Percentiles rank a stretch among this genome's conserved stretches.
Evolutionary conservation across 306 rosid species (phyloP).

Genomic region (Prosopis cineraria): DNA sequence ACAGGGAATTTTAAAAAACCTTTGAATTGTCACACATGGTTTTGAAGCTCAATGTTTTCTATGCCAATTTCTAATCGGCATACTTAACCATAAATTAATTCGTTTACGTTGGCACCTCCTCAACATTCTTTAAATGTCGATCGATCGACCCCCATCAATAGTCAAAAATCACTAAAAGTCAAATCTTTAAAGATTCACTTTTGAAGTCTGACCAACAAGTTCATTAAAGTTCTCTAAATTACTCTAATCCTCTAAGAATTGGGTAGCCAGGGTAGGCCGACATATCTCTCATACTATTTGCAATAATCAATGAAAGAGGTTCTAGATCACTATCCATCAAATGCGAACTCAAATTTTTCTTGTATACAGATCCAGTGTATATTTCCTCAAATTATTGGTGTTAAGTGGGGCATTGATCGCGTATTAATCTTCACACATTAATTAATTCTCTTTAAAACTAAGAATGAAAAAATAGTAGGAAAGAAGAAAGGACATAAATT

Average conservation of each 20-base stretch:
- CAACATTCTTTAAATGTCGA: neutral
- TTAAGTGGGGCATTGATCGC: neutral
- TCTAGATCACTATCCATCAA: neutral
- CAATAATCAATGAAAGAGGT: neutral
- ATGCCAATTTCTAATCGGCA: neutral
- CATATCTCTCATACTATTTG: neutral
- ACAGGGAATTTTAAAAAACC: neutral
- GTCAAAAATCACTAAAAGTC: neutral
- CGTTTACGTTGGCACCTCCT: neutral
- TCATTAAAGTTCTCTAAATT: neutral
- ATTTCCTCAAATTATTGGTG: neutral
- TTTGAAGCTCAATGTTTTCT: neutral
- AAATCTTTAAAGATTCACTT: neutral
- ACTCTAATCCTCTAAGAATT: neutral
- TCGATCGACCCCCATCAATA: neutral
- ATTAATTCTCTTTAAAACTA: neutral
- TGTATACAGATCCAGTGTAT: neutral
- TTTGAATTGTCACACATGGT: neutral
- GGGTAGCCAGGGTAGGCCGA: neutral
- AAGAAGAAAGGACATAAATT: neutral
- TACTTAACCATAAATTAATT: neutral
- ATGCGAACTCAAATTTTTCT: neutral
- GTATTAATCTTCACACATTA: neutral
- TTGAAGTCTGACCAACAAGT: constrained; percentile 4
- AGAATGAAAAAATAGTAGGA: neutral